A percentile compares a stretch with the other conserved stretches of the same genome.
These are phyloP conservation scores for Piper longum DNA, from an alignment of 164 flowering plant species.

Conservation along the genomic window DNA sequence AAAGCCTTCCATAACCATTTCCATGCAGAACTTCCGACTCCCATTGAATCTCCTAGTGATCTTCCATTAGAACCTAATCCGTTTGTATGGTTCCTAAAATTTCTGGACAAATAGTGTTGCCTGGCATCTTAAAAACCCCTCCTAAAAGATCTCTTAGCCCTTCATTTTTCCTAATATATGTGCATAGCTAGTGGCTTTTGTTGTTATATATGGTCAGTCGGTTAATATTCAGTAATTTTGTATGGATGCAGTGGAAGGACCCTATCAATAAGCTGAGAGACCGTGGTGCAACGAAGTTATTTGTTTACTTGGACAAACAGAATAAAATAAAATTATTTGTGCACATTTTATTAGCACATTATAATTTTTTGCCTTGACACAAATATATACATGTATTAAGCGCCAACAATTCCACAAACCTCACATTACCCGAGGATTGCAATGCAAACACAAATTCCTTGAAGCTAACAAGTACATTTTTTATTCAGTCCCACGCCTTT, in stretches of 20 bases:
- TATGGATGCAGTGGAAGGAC: not conserved
- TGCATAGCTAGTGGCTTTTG: not conserved
- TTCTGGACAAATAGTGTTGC: conserved; percentile 49
- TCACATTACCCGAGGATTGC: no score
- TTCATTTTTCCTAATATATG: not conserved
- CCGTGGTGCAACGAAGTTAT: not conserved
- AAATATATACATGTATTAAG: no score
- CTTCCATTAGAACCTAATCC: conserved; percentile 24
- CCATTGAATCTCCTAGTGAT: conserved; percentile 20
- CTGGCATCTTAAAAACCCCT: conserved; percentile 14
- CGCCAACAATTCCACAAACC: no score
- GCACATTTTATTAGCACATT: not conserved
- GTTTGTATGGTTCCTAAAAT: conserved; percentile 50
- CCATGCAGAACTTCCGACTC: conserved; percentile 52
- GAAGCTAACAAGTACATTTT: no score
- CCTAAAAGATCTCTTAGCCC: not conserved
- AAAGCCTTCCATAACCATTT: conserved; percentile 80
- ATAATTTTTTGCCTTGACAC: no score
- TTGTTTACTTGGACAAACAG: no score
- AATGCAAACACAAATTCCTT: no score
- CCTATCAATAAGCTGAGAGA: not conserved
- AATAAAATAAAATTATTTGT: not conserved
- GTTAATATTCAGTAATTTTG: not conserved
- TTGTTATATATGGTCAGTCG: not conserved
- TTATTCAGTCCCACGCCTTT: no score